Evolutionary conservation across 2,329 filamentous ascomycete species (phyloP).

Genomic region (Podosphaera fusca): DNA sequence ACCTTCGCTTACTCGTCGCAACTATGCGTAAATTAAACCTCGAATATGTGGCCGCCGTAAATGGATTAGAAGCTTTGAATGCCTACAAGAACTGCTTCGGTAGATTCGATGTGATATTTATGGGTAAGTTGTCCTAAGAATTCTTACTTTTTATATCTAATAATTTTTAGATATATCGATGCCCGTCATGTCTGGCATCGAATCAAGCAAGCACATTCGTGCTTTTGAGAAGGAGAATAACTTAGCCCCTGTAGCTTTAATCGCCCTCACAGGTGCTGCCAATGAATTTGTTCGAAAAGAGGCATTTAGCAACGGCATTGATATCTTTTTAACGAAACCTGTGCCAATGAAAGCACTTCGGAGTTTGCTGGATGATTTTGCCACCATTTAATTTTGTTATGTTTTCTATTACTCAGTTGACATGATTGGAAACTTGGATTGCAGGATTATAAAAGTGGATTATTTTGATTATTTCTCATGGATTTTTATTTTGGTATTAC

Average conservation of each 20-base stretch:
- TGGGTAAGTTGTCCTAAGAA: slow-evolving; percentile 17
- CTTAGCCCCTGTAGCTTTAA: slow-evolving; percentile 22
- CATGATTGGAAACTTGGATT: no score
- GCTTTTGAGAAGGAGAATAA: slow-evolving; percentile 22
- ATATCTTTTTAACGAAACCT: slow-evolving; percentile 31
- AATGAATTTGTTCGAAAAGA: slow-evolving; percentile 25
- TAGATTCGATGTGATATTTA: slow-evolving; percentile 22
- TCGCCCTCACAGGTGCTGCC: slow-evolving; percentile 29
- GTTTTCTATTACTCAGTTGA: no score
- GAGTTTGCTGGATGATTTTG: slow-evolving; percentile 13
- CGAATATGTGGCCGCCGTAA: slow-evolving; percentile 18
- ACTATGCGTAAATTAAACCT: slow-evolving; percentile 15
- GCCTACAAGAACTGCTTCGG: slow-evolving; percentile 13
- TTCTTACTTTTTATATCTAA: neutral
- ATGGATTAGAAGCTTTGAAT: slow-evolving; percentile 26
- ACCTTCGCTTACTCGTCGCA: slow-evolving; percentile 16
- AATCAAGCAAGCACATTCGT: slow-evolving; percentile 25
- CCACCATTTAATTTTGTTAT: no score
- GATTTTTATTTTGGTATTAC: no score
- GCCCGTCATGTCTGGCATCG: slow-evolving; percentile 29
- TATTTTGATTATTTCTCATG: no score
- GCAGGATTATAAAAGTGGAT: no score
- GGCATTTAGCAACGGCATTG: slow-evolving; percentile 27
- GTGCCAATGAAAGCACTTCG: slow-evolving; percentile 17
- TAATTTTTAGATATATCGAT: slow-evolving; percentile 25